Evolutionary conservation across 108 stramenopile genomes (phyloP).

Genomic region (Epithemia pelagica): DNA sequence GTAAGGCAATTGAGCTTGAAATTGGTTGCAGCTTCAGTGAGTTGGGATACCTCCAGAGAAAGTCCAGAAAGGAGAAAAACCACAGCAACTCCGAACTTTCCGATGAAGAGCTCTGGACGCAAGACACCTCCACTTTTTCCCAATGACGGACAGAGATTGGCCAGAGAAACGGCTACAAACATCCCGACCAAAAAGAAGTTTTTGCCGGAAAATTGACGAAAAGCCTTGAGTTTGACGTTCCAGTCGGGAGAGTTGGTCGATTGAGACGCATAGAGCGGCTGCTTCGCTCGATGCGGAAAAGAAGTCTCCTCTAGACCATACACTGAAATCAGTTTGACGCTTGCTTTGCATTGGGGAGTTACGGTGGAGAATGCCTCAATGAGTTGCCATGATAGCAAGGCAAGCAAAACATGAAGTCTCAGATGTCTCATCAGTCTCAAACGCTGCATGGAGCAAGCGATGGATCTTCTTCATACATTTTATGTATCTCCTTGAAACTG

Average conservation of each 20-base stretch:
- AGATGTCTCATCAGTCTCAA: no score
- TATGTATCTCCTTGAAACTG: no score
- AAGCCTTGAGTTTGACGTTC: not conserved
- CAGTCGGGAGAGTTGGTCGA: not conserved
- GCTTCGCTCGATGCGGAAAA: no score
- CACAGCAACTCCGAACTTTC: slow-evolving; percentile 71
- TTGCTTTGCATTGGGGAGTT: no score
- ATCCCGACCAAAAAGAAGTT: slow-evolving; percentile 81
- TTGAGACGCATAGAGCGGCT: not conserved
- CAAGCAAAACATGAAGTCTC: no score
- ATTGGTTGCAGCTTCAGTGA: slow-evolving; percentile 58
- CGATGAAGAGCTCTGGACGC: slow-evolving; percentile 78
- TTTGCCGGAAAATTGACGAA: slow-evolving; percentile 36
- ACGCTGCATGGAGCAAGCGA: no score
- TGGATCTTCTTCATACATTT: no score
- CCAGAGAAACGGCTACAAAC: slow-evolving; percentile 56
- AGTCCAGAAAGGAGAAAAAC: slow-evolving; percentile 84
- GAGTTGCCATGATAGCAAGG: no score
- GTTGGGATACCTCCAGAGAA: slow-evolving; percentile 69
- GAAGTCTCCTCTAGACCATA: no score
- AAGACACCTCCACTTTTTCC: slow-evolving; percentile 66
- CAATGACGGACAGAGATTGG: slow-evolving; percentile 54
- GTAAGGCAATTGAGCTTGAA: slow-evolving; percentile 67
- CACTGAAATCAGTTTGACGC: no score
- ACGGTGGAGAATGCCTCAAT: no score